Percentiles rank a stretch among this genome's conserved stretches.
phyloP scores from a whole-genome alignment of 179 eudicot genomes.

The Corrigiola litoralis region DNA sequence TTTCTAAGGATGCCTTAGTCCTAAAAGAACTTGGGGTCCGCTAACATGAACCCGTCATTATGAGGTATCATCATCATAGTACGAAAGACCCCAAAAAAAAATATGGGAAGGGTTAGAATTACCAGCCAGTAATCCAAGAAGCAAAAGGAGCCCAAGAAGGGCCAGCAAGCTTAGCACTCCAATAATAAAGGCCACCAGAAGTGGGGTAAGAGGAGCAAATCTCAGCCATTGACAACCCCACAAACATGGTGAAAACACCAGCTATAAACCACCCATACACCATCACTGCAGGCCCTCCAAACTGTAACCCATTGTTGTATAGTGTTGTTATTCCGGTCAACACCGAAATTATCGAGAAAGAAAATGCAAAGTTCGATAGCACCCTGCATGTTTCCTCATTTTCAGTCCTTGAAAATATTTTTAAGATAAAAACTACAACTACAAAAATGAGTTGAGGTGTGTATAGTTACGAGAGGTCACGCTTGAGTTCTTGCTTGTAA shows the following conservation, averaged over 20 bases:
- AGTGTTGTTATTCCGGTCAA: constrained; percentile 83
- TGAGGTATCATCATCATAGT: no score
- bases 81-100: not conserved
- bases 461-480: constrained; percentile 78
- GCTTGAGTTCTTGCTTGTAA: constrained; percentile 95
- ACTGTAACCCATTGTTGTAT: constrained; percentile 61
- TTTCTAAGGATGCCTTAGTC: no score
- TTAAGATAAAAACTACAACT: not conserved
- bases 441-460: not conserved
- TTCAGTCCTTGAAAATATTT: not conserved
- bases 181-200: constrained; percentile 91
- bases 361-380: constrained; percentile 79
- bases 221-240: constrained; percentile 93
- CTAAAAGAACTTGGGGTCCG: no score
- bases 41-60: no score
- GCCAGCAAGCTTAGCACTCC: constrained; percentile 99
- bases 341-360: constrained; percentile 87
- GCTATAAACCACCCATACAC: constrained; percentile 91
- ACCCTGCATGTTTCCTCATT: constrained; percentile 40
- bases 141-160: constrained; percentile 93
- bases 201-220: constrained; percentile 93
- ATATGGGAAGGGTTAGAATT: not conserved
- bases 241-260: constrained; percentile 70
- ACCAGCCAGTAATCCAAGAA: constrained; percentile 97
- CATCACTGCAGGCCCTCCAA: constrained; percentile 73